Evolutionary conservation across 805 yeast genomes (phyloP), one percentile per base, ranked within the genome.

Genomic region (Monosporozyma servazzii): DNA sequence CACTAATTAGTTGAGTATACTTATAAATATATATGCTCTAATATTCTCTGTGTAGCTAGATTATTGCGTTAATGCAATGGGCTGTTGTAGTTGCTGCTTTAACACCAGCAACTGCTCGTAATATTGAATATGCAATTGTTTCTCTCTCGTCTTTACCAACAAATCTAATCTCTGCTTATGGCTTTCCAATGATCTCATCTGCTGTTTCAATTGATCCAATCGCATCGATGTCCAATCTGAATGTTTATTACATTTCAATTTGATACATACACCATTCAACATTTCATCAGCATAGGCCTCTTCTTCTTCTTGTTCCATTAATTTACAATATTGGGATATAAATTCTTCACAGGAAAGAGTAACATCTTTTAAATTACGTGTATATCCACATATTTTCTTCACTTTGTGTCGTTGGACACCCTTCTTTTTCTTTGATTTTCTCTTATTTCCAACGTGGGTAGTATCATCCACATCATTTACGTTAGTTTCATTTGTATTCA

Each of bases 311-410:
- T 48, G 42, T 29, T 48, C 51, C 8, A 48, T 27, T 15, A 39
- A 39, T 27, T 27, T 15, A 6, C 25, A n/a, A 36, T 54, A 59
- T 17, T 54, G 51, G 5, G 29, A 25, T 1, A 53, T 33, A 33
- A 66, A 64, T 0, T 55, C 59, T 18, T 58, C 60, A 1, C 55
- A 51, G 4, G 60, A 3, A 33, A 56, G 52, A 0, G 61, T 62
- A n/a, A 53, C 52, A 5, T 37, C 29, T 0, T 46, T 33, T 27
- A 50, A 54, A 9, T 54, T 49, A 5, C 57, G 18, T n/a, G 47
- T 42, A 50, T 60, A 65, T 4, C 70, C 70, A 51, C 70, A 66
- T 51, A 66, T 56, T 48, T 53, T 61, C 39, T 44, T 57, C 3
- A 50, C 53, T n/a, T 51, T 54, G 31, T 46, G 51, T 17, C 44